These are phyloP conservation scores for Saturnispora bothae DNA, from an alignment of 805 yeast genomes.

Conservation along the genomic window DNA sequence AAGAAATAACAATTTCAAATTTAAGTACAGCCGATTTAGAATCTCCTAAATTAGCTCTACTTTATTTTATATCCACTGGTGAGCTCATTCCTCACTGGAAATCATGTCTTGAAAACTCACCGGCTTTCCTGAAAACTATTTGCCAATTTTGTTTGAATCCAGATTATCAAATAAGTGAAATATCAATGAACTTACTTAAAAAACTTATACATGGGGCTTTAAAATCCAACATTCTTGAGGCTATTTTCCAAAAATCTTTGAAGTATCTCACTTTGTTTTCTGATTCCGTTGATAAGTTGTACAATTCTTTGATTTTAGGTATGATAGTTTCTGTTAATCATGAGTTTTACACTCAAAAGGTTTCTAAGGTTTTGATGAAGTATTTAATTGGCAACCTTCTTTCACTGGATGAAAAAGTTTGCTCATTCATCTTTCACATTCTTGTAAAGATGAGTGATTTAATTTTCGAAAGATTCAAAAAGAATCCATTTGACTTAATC, in stretches of 20 bases:
- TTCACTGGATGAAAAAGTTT: conserved; percentile 5
- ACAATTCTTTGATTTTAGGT: conserved; percentile 8
- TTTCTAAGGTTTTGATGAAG: conserved; percentile 1
- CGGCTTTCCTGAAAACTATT: not conserved
- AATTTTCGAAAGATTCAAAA: conserved; percentile 1
- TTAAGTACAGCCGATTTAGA: not conserved
- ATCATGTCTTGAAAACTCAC: not conserved
- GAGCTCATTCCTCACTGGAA: not conserved
- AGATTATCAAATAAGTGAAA: not conserved
- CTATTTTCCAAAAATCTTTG: not conserved
- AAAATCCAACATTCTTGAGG: not conserved
- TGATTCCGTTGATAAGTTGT: not conserved
- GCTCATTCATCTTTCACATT: conserved; percentile 9
- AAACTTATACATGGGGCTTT: not conserved
- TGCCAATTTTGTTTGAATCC: conserved; percentile 3
- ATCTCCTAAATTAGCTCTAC: conserved; percentile 1
- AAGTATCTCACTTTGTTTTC: not conserved
- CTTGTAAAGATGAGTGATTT: conserved; percentile 5
- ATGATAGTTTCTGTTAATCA: conserved; percentile 9
- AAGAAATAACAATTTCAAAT: not conserved
- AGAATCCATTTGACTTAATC: conserved; percentile 7
- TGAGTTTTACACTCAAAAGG: conserved; percentile 1
- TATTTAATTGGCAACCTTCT: conserved; percentile 4
- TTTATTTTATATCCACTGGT: not conserved
- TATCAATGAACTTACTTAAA: conserved; percentile 1